These are phyloP conservation scores for Kwoniella newhampshirensis DNA, from an alignment of 768 basidiomycete genomes.

Conservation along the genomic window DNA sequence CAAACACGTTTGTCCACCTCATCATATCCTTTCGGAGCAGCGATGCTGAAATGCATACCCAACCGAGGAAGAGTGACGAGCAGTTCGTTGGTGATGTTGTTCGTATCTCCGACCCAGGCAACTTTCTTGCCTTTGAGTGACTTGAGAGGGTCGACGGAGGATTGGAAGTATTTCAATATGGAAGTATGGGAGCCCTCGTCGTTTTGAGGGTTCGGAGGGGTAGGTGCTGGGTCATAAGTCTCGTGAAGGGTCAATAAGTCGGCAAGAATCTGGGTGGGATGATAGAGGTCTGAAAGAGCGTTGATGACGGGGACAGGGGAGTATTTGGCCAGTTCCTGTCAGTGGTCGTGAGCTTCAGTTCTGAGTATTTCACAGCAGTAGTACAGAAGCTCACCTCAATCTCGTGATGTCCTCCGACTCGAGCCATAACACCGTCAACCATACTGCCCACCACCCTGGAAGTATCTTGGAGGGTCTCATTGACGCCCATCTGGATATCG, in stretches of 20 bases:
- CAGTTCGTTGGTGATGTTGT: conserved; percentile 96
- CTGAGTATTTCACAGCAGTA: background rate
- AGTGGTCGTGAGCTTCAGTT: conserved; percentile 1
- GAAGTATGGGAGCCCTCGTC: conserved; percentile 20
- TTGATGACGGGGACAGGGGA: conserved; percentile 94
- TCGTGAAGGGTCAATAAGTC: conserved; percentile 89
- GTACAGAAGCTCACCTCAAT: conserved; percentile 67
- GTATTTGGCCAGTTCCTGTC: conserved; percentile 83
- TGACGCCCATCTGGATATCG: conserved; percentile 95
- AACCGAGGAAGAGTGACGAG: conserved; percentile 89
- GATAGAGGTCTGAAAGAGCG: conserved; percentile 92
- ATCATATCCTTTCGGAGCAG: conserved; percentile 65
- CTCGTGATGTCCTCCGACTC: conserved; percentile 87
- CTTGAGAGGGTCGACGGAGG: conserved; percentile 54
- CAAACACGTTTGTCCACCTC: conserved; percentile 63
- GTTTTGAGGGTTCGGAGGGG: conserved; percentile 51
- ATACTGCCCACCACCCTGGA: conserved; percentile 87
- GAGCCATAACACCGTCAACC: conserved; percentile 95
- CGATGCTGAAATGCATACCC: conserved; percentile 81
- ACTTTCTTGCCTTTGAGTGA: conserved; percentile 77
- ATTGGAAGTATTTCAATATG: conserved; percentile 20
- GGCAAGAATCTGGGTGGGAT: conserved; percentile 92
- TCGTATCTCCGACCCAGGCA: conserved; percentile 89
- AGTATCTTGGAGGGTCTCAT: conserved; percentile 80
- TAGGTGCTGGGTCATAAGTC: conserved; percentile 53